phyloP scores from a whole-genome alignment of 306 rosid species.

The Malus fusca region DNA sequence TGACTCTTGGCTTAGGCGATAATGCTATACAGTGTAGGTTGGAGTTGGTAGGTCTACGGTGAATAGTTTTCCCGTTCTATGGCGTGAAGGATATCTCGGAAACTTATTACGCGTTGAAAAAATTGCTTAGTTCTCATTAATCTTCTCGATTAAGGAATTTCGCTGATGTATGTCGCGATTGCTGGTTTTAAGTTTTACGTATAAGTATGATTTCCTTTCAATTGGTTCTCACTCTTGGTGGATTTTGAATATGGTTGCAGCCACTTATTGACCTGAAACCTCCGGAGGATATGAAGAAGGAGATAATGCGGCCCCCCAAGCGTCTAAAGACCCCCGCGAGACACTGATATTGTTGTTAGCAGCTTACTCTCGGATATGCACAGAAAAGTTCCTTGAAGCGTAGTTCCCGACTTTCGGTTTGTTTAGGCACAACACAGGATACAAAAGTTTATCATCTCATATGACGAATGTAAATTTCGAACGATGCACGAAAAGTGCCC shows the following conservation, averaged over 20 bases:
- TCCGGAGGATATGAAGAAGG: conserved; percentile 66
- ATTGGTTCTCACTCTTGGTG: no score
- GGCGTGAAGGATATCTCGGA: neutral
- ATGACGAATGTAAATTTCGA: neutral
- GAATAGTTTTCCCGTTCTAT: neutral
- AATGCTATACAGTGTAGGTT: neutral
- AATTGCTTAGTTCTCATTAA: neutral
- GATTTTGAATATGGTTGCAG: conserved; percentile 43
- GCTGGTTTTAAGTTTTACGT: neutral
- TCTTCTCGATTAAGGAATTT: neutral
- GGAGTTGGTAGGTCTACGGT: neutral
- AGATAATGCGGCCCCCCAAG: conserved; percentile 55
- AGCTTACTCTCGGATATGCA: neutral
- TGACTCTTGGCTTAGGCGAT: neutral
- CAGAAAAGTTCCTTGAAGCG: neutral
- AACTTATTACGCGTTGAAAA: neutral
- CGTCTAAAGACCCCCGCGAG: conserved; percentile 56
- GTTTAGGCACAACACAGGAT: neutral
- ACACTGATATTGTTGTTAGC: neutral
- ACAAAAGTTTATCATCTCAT: neutral
- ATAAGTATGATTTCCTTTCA: no score
- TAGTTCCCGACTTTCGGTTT: neutral
- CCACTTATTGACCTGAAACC: conserved; percentile 65
- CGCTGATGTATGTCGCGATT: neutral
- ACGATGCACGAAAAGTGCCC: neutral